Evolutionary conservation across 352 stramenopile genomes (phyloP), one percentile per base, ranked within the genome.

Genomic region (Ophiocytium majus): DNA sequence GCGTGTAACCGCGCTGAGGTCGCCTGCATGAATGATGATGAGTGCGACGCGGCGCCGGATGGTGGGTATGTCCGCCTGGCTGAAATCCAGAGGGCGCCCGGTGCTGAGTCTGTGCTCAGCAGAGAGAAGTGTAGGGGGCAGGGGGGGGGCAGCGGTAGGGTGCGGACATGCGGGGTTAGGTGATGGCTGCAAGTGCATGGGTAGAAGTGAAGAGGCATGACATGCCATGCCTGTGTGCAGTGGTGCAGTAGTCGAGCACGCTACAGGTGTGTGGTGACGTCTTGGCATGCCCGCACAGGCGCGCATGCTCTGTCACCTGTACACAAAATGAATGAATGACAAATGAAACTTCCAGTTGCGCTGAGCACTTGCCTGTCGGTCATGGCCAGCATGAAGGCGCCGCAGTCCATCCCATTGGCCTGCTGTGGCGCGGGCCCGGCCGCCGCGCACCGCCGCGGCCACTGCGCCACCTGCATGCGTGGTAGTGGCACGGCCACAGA

Each of bases 351-450:
- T n/a, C n/a, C n/a, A n/a, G n/a, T n/a, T n/a, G n/a, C n/a, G n/a
- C n/a, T n/a, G n/a, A 66, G 57, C 57, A 23, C 57, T 66, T 66
- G 17, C 64, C 64, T 76, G 64, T 76, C 64, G 34, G 17, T 37
- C 64, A 76, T 76, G 34, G 64, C 64, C 5, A 76, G 64, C 64
- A 76, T 76, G 64, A 76, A 76, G 31, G 64, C 64, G 64, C 64
- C 64, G 64, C 64, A 76, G 64, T 76, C 64, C 31, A 76, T 17
- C 5, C 64, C 64, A 17, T 76, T 76, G 34, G 64, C 31, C 64
- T 76, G 64, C 64, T 76, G 64, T 17, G 64, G 64, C 64, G 17
- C 64, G n/a, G n/a, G n/a, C 5, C 64, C 64, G 10, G 64, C 64
- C 64, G 34, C 34, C 5, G 5, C 17, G 34, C 34, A 17, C 64